Percentiles rank a stretch among this genome's conserved stretches.
Conservation (phyloP, 192 early-diverging fungal species). For the Pilobolus umbonatus region DNA sequence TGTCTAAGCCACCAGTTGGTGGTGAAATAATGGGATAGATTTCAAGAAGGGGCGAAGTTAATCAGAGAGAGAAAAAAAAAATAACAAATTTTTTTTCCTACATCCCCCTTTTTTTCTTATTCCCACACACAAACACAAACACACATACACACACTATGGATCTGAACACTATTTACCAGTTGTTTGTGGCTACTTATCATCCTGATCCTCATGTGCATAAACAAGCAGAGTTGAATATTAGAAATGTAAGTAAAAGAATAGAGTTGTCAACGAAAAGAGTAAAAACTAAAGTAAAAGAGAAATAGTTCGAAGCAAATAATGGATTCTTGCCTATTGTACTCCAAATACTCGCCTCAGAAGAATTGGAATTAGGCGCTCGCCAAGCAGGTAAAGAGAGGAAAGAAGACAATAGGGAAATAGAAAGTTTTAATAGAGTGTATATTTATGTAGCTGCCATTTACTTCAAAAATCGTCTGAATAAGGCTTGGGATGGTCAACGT, state of each 20-base stretch:
- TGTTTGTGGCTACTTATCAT: conserved; percentile 76
- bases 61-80: conserved; percentile 1
- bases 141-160: conserved; percentile 44
- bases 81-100: not conserved
- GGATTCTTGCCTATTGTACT: conserved; percentile 49
- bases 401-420: not conserved
- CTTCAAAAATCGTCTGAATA: conserved; percentile 82
- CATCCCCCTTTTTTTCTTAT: not conserved
- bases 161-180: conserved; percentile 50
- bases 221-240: conserved; percentile 77
- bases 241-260: conserved; percentile 58
- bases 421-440: conserved; percentile 22
- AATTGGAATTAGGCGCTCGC: conserved; percentile 45
- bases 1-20: too few species aligned
- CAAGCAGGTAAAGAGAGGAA: conserved; percentile 46
- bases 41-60: too few species aligned
- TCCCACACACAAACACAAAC: not conserved
- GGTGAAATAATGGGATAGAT: too few species aligned
- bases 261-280: too few species aligned
- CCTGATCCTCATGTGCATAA: conserved; percentile 75
- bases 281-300: not conserved
- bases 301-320: conserved; percentile 37
- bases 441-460: conserved; percentile 62
- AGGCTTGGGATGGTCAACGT: conserved; percentile 58
- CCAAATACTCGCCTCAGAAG: conserved; percentile 54